Base-by-base conservation (phyloP, 164 flowering plant species). In the Echeveria elegans region DNA sequence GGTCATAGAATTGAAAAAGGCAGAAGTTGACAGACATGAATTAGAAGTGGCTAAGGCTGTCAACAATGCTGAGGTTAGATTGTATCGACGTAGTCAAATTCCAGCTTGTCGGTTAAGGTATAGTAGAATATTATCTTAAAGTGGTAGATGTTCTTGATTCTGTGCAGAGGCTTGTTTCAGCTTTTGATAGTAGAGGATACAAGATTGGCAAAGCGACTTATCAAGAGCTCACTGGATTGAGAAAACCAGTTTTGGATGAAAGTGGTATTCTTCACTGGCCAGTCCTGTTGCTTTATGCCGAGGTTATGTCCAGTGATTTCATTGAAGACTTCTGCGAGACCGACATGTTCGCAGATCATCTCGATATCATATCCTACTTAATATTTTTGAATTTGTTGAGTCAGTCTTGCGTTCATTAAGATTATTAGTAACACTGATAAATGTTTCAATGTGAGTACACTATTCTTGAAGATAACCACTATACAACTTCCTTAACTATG, bases 291-390 rank as follows among this genome's bases (percentile, higher is more conserved):
- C 83, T 94, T 1, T 94, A 94, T 78, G 84, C 95, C 31, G 97
- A 94, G 79, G 89, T 82, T 72, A 94, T 94, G 98, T 85, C 92
- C 76, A 88, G 97, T 75, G 98, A 94, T 80, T 78, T 94, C 37
- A 85, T 94, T 67, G 97, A 91, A 74, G 98, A 88, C 69, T 94
- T 90, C 82, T 89, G 96, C 73, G 98, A 94, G 82, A 85, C 81
- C 0, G 98, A 94, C 74, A 83, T 86, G 88, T 81, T 89, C 71
- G 77, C 89, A 23, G 71, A 70, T 69, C 98, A 94, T 78, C 90
- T 94, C 60, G 95, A 94, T 63, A 74, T 84, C 76, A 90, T 94
- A 94, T 94, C 98, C 97, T 56, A 1, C 61, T 11, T 53, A 23
- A 14, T 53, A 29, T 53, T 53, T 29, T 56, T 23, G 32, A 26